Conservation (phyloP, 2,329 filamentous ascomycete species). For the Tolypocladium paradoxum region DNA sequence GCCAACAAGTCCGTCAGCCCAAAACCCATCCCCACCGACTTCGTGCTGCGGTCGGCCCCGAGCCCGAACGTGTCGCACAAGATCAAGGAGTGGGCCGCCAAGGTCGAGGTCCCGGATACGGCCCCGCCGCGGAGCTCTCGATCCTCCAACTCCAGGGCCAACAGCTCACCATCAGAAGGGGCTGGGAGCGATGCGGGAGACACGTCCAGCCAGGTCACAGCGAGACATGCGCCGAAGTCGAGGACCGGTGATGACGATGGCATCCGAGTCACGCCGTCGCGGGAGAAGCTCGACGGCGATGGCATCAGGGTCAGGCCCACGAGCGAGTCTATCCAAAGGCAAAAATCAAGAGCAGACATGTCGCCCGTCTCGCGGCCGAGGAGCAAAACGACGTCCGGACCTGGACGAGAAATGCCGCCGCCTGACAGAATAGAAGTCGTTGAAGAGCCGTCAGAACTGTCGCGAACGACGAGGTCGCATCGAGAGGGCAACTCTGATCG, state of each 20-base stretch:
- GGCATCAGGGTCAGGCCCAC: conserved; percentile 18
- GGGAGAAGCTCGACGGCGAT: conserved; percentile 18
- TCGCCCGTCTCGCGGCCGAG: conserved; percentile 13
- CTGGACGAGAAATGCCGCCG: conserved; percentile 9
- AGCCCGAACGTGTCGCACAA: conserved; percentile 49
- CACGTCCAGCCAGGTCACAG: conserved; percentile 17
- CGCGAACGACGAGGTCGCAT: conserved; percentile 3
- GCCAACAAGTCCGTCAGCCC: conserved; percentile 14
- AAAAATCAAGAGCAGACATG: conserved; percentile 1
- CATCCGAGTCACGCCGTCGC: conserved; percentile 31
- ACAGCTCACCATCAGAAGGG: conserved; percentile 14
- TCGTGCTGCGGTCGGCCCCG: conserved; percentile 38
- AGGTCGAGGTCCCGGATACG: conserved; percentile 38
- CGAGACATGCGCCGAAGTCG: conserved; percentile 9
- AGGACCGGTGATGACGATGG: conserved; percentile 25
- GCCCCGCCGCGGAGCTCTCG: conserved; percentile 23
- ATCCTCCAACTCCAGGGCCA: conserved; percentile 23
- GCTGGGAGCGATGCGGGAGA: conserved; percentile 15
- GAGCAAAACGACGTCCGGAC: conserved; percentile 16
- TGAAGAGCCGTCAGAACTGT: conserved; percentile 12
- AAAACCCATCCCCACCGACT: conserved; percentile 44
- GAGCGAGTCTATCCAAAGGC: conserved; percentile 14
- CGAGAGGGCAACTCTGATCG: conserved; percentile 11
- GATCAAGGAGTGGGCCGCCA: conserved; percentile 50
- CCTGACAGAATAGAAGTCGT: conserved; percentile 18